A percentile compares a stretch with the other conserved stretches of the same genome.
phyloP scores from a whole-genome alignment of 768 basidiomycete genomes.

The Pleurotus tuber-regium region DNA sequence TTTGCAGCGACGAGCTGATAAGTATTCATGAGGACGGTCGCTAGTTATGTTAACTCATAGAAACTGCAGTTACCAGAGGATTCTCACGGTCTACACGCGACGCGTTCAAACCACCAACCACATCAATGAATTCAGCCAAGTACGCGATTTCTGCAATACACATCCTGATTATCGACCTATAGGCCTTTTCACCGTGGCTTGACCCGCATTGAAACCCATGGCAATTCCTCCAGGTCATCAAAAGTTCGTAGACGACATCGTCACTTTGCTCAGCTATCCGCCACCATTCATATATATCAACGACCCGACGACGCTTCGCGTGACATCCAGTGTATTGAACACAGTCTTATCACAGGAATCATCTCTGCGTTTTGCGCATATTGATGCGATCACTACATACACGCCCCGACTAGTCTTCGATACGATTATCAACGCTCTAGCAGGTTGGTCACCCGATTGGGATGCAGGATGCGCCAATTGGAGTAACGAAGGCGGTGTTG shows the following conservation, averaged over 20 bases:
- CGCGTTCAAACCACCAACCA: too few relatives aligned
- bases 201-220: too few relatives aligned
- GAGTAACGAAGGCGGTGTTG: conserved; percentile 27
- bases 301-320: conserved; percentile 48
- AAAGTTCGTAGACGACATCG: conserved; percentile 24
- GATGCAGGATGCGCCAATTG: conserved; percentile 60
- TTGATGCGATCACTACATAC: conserved; percentile 62
- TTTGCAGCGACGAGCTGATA: too few relatives aligned
- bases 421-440: conserved; percentile 58
- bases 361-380: conserved; percentile 34
- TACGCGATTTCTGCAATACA: too few relatives aligned
- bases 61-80: too few relatives aligned
- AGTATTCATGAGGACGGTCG: too few relatives aligned
- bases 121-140: too few relatives aligned
- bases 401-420: conserved; percentile 65
- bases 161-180: too few relatives aligned
- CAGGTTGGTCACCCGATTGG: conserved; percentile 56
- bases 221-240: conserved; percentile 18
- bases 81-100: too few relatives aligned
- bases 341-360: background rate
- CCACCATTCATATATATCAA: conserved; percentile 71
- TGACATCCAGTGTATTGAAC: conserved; percentile 43
- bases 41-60: too few relatives aligned
- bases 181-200: too few relatives aligned
- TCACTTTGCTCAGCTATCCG: conserved; percentile 38